Evolutionary conservation across 768 basidiomycete genomes (phyloP), one percentile per base, ranked within the genome.

Genomic region (Leccinum imitatum): DNA sequence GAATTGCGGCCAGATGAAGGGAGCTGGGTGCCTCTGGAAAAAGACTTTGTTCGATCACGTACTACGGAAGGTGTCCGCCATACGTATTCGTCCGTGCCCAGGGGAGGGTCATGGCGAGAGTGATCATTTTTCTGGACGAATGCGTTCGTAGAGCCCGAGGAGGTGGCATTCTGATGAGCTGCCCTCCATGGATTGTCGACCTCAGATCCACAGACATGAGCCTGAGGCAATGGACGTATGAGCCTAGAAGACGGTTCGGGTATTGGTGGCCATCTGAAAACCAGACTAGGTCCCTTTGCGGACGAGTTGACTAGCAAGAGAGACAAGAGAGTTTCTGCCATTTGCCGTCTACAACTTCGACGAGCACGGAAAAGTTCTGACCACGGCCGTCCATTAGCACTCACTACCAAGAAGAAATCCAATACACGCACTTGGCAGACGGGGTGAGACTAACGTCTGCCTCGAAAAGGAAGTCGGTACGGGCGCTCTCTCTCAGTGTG

Each of bases 271-370:
- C 93, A 96, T 62, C 90, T 81, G 70, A 87, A 94, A 55, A 93
- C 88, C 6, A 94, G 76, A 64, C 79, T 88, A 10, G 87, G 84
- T 27, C 90, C 91, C 67, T 87, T 90, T 7, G 91, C 87, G 9
- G 93, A 94, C 13, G 88, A 87, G 5, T 91, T 91, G 47, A 93
- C 90, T 37, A 97, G 84, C 4, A 95, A 75, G 61, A 96, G 79
- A 10, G 91, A 88, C 51, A 95, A 77, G 33, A 97, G 81, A 3
- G 87, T 86, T 73, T 91, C 88, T 44, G 88, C 87, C 63, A 65
- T 67, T 30, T 30, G 25, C n/a, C 4, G 31, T 31, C 0, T 3
- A 30, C 30, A 30, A 30, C 10, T 30, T 30, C 30, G 30, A 30
- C 3, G 30, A 30, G 30, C 37, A 39, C 15, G 11, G 37, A 6